Evolutionary conservation across 441 rosid genomes (phyloP), one percentile per base, ranked within the genome.

Genomic region (Corymbia calophylla): DNA sequence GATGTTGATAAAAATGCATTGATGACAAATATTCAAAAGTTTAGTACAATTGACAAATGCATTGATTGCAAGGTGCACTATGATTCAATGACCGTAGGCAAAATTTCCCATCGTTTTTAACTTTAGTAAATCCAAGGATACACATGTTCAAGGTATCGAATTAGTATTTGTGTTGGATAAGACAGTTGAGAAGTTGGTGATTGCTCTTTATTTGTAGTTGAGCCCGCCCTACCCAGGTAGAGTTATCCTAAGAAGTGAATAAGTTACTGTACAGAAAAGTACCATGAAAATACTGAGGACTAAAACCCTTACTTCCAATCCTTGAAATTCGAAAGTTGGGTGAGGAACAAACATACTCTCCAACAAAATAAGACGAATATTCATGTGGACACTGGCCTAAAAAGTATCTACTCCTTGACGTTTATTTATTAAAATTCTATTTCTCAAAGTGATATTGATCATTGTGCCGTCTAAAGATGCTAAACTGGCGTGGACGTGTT

Each of bases 201-300:
- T 10, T 58, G n/a, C 64, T 58, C 64, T 19, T 55, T 53, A 53
- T 7, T 55, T 21, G 5, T 55, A 55, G 27, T 21, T 8, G 60
- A 25, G 29, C n/a, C 7, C n/a, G 7, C 64, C 64, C 25, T 0
- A 29, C 64, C 25, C 0, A 58, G 64, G 0, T 25, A 58, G 0
- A 10, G 6, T 56, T 58, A 58, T 25, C 64, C 23, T 25, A 58
- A 0, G 14, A 58, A 2, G n/a, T 32, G 17, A 68, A 68, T 4
- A 23, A 18, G 80, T 32, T 32, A 5, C 17, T 4, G 21, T 5
- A 9, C 12, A 2, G 35, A 5, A 15, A n/a, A n/a, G 44, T 31
- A 31, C 17, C 44, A 68, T 68, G 0, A 31, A 9, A 68, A 32
- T 32, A 68, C 13, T 18, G 35, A 32, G 80, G 80, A 17, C 80